A percentile compares a stretch with the other conserved stretches of the same genome.
Conservation (phyloP, 257 asterid genomes). For the Catharanthus roseus region DNA sequence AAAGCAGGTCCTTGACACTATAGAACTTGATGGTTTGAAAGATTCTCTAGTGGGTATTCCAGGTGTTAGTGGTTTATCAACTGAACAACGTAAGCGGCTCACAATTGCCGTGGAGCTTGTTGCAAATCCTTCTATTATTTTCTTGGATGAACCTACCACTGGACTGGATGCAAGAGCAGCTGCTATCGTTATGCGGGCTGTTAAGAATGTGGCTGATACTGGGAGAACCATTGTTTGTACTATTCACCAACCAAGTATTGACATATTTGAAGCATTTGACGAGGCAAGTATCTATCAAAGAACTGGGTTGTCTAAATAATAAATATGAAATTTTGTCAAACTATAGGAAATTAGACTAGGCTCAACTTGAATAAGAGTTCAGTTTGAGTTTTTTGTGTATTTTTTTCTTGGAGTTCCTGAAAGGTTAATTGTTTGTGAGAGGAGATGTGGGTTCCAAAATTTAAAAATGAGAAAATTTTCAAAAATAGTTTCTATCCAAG, state of each 20-base stretch:
- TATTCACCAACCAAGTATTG: constrained; percentile 58
- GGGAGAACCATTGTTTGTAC: constrained; percentile 63
- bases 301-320: background rate
- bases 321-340: background rate
- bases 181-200: constrained; percentile 58
- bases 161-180: constrained; percentile 63
- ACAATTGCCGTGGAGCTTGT: constrained; percentile 61
- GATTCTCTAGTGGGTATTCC: constrained; percentile 50
- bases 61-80: constrained; percentile 45
- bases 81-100: constrained; percentile 53
- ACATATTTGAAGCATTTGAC: constrained; percentile 55
- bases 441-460: no score
- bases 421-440: no score
- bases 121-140: constrained; percentile 59
- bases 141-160: constrained; percentile 63
- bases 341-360: background rate
- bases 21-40: constrained; percentile 48
- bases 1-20: constrained; percentile 48
- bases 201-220: constrained; percentile 46
- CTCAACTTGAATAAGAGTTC: no score
- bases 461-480: no score
- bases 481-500: no score
- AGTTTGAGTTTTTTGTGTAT: no score
- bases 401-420: no score
- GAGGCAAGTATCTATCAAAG: background rate